Conservation (phyloP, 345 rosid species). For the Chamaenerion angustifolium region DNA sequence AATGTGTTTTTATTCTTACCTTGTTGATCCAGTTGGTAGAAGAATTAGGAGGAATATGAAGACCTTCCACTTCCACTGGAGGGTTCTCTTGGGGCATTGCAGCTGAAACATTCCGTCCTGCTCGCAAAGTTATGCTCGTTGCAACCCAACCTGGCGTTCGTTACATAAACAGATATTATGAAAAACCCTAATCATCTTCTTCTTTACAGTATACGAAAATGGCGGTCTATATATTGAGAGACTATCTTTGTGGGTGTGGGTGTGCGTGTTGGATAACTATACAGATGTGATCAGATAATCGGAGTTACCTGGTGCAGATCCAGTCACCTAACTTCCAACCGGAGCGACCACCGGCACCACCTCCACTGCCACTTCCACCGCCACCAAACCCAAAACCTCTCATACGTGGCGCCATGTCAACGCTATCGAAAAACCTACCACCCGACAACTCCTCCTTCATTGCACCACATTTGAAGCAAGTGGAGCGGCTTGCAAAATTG, state of each 20-base stretch:
- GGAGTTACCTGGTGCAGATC: conserved; percentile 63
- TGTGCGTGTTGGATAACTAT: too few relatives aligned
- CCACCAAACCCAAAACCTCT: conserved; percentile 22
- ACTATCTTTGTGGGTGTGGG: too few relatives aligned
- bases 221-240: too few relatives aligned
- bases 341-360: conserved; percentile 29
- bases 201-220: too few relatives aligned
- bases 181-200: background rate
- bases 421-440: conserved; percentile 15
- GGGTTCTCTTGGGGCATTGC: conserved; percentile 76
- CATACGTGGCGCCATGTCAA: conserved; percentile 26
- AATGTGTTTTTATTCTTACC: too few relatives aligned
- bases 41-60: conserved; percentile 5
- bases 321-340: conserved; percentile 95
- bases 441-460: conserved; percentile 46
- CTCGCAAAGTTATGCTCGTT: conserved; percentile 91
- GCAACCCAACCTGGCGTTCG: conserved; percentile 49
- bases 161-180: background rate
- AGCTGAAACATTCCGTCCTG: conserved; percentile 77
- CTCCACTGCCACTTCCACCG: conserved; percentile 5
- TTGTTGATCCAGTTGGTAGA: background rate
- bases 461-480: conserved; percentile 82
- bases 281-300: background rate
- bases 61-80: conserved; percentile 13
- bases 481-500: conserved; percentile 85